phyloP scores from a whole-genome alignment of 352 stramenopile species.

The Peronospora destructor region DNA sequence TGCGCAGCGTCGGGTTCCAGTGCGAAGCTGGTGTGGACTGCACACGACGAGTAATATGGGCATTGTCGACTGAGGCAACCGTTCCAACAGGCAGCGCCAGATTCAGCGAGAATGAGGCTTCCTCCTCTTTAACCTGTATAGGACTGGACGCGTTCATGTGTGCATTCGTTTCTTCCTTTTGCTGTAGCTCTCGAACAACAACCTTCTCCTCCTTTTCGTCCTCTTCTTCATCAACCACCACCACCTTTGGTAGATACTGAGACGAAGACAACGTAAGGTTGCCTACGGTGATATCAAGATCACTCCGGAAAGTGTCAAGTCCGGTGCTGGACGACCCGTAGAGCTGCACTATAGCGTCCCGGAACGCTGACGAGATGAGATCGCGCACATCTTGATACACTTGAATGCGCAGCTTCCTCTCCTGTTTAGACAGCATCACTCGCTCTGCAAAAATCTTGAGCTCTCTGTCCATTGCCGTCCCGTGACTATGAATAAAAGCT shows the following conservation, averaged over 20 bases:
- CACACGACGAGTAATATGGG: conserved; percentile 26
- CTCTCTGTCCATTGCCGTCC: conserved; percentile 35
- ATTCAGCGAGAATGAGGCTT: conserved; percentile 60
- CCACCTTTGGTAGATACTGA: conserved; percentile 10
- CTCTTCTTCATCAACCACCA: conserved; percentile 15
- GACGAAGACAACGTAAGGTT: conserved; percentile 31
- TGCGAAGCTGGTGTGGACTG: conserved; percentile 41
- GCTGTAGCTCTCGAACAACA: not conserved
- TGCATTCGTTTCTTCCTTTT: conserved; percentile 2
- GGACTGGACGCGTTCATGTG: not conserved
- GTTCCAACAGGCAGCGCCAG: conserved; percentile 31
- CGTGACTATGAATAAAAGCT: not conserved
- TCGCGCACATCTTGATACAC: conserved; percentile 42
- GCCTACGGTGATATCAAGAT: conserved; percentile 66
- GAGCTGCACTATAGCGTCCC: conserved; percentile 40
- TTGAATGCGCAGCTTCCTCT: conserved; percentile 31
- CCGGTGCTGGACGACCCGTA: conserved; percentile 69
- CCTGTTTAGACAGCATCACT: conserved; percentile 38
- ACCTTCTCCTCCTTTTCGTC: conserved; percentile 3
- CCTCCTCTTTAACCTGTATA: conserved; percentile 20
- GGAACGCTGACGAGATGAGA: conserved; percentile 38
- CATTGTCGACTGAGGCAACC: conserved; percentile 16
- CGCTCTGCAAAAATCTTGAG: conserved; percentile 38
- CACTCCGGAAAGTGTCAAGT: conserved; percentile 67
- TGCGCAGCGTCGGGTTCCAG: conserved; percentile 63